These are phyloP conservation scores for Atalantia buxifolia DNA, from an alignment of 345 rosid genomes.

Conservation along the genomic window DNA sequence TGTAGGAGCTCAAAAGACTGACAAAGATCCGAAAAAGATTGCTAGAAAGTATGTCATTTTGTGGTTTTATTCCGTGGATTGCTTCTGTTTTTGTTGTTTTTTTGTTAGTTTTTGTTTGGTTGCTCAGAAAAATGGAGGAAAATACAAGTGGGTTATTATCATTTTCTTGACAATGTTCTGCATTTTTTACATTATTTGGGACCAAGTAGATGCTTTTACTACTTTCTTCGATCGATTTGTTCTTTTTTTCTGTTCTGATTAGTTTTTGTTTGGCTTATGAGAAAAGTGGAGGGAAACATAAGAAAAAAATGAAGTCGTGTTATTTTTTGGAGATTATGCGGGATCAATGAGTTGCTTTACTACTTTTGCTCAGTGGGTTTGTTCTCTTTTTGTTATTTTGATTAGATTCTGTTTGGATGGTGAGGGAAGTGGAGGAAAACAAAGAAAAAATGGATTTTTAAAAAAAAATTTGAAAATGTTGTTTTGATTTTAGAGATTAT, in stretches of 20 bases:
- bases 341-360: neutral
- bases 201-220: neutral
- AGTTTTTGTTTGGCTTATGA: neutral
- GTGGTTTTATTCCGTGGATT: neutral
- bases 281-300: neutral
- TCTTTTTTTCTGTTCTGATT: neutral
- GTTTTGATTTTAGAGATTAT: neutral
- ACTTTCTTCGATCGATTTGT: neutral
- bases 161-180: neutral
- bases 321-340: neutral
- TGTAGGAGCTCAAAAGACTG: neutral
- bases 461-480: neutral
- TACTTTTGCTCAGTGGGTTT: neutral
- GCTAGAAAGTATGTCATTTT: conserved; percentile 37
- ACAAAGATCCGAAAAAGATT: conserved; percentile 63
- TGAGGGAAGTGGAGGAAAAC: neutral
- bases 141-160: neutral
- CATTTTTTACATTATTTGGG: neutral
- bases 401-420: neutral
- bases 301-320: neutral
- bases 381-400: neutral
- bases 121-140: neutral
- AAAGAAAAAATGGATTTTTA: neutral
- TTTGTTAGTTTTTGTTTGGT: neutral
- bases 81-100: neutral